Evolutionary conservation across 768 basidiomycete genomes (phyloP), one percentile per base, ranked within the genome.

Genomic region (Plicaturopsis crispa): DNA sequence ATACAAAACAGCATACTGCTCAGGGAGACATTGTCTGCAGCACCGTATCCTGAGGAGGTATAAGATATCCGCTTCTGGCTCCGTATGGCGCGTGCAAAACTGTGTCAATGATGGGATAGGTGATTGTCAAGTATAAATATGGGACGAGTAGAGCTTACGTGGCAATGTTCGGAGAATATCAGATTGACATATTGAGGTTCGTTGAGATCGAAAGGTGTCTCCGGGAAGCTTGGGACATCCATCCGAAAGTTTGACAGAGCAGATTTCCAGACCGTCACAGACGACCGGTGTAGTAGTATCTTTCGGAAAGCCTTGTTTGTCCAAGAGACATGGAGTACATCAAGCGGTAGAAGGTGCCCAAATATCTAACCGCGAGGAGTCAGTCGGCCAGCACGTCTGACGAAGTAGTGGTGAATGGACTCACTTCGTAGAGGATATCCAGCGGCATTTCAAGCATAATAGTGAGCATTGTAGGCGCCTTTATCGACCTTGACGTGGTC

Each of bases 301-400:
- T 40, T 40, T 12, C 63, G 60, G 28, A 71, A 47, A 1, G 42
- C 48, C 45, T 63, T 62, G 24, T 51, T 61, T 2, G 66, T 57
- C 33, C 63, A 46, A 0, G 65, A 59, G 5, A 72, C 52, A 39
- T 55, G 49, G n/a, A 73, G 51, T 6, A 72, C 48, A 42, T 72
- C 67, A 12, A 50, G 19, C 13, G 68, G 67, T 20, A 57, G 42
- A 5, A 72, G 50, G 24, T 62, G 50, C 6, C 52, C 46, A 40
- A 67, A 61, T 16, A 69, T 64, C 56, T 72, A n/a, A n/a, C n/a
- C n/a, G n/a, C n/a, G n/a, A n/a, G n/a, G n/a, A n/a, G n/a, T n/a
- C n/a, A n/a, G n/a, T n/a, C n/a, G n/a, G n/a, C n/a, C n/a, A n/a
- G n/a, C n/a, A n/a, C n/a, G n/a, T n/a, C n/a, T n/a, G n/a, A n/a